These are phyloP conservation scores for Adansonia digitata DNA, from an alignment of 345 rosid species.

Conservation along the genomic window DNA sequence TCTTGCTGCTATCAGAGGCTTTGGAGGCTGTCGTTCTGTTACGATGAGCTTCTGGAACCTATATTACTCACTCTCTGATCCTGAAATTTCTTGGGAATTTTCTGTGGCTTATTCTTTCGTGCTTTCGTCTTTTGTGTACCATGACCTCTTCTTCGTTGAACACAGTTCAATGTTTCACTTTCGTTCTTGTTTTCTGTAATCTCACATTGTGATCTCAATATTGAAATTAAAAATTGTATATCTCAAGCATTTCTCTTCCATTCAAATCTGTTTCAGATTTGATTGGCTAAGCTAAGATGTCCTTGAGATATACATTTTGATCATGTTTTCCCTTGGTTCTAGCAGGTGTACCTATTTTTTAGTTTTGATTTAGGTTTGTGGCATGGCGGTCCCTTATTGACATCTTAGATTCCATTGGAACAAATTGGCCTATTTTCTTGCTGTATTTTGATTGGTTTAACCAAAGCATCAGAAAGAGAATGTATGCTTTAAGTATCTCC, in stretches of 20 bases:
- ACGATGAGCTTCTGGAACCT: not conserved
- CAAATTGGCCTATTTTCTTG: not conserved
- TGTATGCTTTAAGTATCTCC: not conserved
- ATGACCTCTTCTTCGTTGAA: not conserved
- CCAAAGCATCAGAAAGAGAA: not conserved
- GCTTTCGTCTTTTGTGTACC: not conserved
- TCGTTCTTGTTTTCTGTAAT: not conserved
- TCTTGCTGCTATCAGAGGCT: not conserved
- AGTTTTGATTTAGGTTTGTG: not conserved
- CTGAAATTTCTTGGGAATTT: not conserved
- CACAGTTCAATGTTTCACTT: not conserved
- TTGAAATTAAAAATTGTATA: not conserved
- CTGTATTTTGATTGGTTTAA: not conserved
- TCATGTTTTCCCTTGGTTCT: not conserved
- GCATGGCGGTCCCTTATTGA: not conserved
- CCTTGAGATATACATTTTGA: not conserved
- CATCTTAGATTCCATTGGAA: not conserved
- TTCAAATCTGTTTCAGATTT: not conserved
- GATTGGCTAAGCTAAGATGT: not conserved
- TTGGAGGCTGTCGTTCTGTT: not conserved
- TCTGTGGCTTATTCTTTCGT: no score
- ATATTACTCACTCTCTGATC: not conserved
- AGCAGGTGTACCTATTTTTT: not conserved
- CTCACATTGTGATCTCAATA: not conserved
- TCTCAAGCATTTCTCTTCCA: not conserved